Percentiles rank a stretch among this genome's conserved stretches.
phyloP scores from a whole-genome alignment of 1,139 yeast species.

The Nadsonia starkeyi-henricii region DNA sequence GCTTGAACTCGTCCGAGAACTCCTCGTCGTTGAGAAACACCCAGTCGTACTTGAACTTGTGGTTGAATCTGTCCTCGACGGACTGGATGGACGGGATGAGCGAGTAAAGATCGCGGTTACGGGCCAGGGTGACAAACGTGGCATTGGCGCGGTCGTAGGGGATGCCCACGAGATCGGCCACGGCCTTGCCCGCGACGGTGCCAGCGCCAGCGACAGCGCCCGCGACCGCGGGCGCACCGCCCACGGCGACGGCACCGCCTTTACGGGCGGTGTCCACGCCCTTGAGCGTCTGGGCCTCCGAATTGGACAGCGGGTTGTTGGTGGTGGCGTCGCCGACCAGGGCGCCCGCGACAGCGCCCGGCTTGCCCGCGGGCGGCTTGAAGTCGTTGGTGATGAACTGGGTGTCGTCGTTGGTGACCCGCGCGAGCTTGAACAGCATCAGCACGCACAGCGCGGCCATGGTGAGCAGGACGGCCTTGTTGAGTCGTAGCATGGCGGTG shows the following conservation, averaged over 20 bases:
- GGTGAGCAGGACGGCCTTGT: neutral
- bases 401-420: neutral
- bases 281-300: too few relatives aligned
- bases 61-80: slow-evolving; percentile 61
- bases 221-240: too few relatives aligned
- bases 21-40: slow-evolving; percentile 55
- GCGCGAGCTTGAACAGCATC: neutral
- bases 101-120: slow-evolving; percentile 50
- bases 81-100: slow-evolving; percentile 45
- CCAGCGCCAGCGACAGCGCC: too few relatives aligned
- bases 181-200: too few relatives aligned
- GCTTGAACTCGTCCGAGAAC: slow-evolving; percentile 39
- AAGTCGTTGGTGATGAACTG: too few relatives aligned
- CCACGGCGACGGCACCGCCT: too few relatives aligned
- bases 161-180: too few relatives aligned
- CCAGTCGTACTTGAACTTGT: slow-evolving; percentile 56
- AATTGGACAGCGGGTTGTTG: too few relatives aligned
- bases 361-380: too few relatives aligned
- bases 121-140: slow-evolving; percentile 58
- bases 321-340: too few relatives aligned
- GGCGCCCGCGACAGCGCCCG: too few relatives aligned
- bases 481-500: neutral
- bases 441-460: neutral
- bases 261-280: too few relatives aligned
- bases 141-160: slow-evolving; percentile 30